These are phyloP conservation scores for Saitozyma sp. DNA, from an alignment of 768 basidiomycete species.

Conservation along the genomic window DNA sequence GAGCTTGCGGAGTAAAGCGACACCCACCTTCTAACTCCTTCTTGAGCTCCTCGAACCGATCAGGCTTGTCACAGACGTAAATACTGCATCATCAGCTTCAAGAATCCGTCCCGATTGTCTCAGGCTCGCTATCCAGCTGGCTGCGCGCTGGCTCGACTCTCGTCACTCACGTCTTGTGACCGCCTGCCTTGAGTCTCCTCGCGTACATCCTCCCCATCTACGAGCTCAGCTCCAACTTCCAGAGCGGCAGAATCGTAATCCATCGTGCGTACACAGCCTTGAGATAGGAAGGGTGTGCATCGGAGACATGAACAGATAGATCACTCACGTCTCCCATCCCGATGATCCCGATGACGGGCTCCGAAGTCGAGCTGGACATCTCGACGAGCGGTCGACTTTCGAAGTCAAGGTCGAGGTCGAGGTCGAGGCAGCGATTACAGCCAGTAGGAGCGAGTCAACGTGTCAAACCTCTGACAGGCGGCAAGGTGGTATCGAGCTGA, in stretches of 20 bases:
- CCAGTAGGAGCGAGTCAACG: no score
- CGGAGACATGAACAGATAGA: neutral
- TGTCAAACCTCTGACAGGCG: no score
- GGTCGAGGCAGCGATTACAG: no score
- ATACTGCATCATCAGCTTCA: conserved; percentile 61
- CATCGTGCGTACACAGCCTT: no score
- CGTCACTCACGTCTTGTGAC: conserved; percentile 73
- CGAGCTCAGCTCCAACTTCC: neutral
- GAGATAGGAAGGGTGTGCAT: no score
- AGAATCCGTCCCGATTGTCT: neutral
- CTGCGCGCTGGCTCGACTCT: neutral
- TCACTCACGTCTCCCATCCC: conserved; percentile 77
- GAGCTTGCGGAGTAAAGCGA: no score
- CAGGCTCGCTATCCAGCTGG: neutral
- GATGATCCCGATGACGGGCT: conserved; percentile 72
- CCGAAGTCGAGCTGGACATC: neutral
- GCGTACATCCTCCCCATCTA: conserved; percentile 94
- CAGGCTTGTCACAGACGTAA: conserved; percentile 81
- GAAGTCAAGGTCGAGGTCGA: no score
- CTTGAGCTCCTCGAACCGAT: conserved; percentile 66
- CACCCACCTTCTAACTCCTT: conserved; percentile 63
- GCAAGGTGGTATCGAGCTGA: no score
- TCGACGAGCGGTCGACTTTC: no score
- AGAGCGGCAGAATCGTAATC: neutral
- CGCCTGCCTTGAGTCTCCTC: conserved; percentile 68